Evolutionary conservation across 768 basidiomycete genomes (phyloP).

Genomic region (Trametes elegans): DNA sequence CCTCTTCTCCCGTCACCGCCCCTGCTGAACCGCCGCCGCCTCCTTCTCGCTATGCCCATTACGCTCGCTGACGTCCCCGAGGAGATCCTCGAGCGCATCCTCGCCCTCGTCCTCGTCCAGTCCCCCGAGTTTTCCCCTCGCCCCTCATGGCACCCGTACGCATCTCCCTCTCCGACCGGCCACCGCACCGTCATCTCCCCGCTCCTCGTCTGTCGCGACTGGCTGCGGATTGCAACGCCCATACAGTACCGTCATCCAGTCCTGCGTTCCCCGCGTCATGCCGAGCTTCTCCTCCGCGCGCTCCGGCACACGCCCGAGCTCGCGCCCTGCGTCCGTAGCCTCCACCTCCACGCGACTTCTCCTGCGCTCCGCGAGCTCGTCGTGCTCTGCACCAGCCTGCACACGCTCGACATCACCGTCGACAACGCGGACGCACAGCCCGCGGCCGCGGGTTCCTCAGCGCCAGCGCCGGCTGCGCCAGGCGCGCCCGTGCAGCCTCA

Average conservation of each 20-base stretch:
- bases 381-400: slow-evolving; percentile 25
- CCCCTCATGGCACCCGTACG: slow-evolving; percentile 22
- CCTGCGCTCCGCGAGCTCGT: slow-evolving; percentile 41
- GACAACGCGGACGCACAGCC: slow-evolving; percentile 21
- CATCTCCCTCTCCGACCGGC: neutral
- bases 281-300: slow-evolving; percentile 36
- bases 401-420: slow-evolving; percentile 41
- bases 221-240: slow-evolving; percentile 56
- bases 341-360: slow-evolving; percentile 44
- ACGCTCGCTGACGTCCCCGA: slow-evolving; percentile 37
- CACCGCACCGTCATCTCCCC: slow-evolving; percentile 35
- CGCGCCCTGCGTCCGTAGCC: slow-evolving; percentile 38
- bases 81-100: slow-evolving; percentile 48
- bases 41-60: slow-evolving; percentile 12
- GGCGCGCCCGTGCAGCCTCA: neutral
- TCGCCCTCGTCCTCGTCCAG: slow-evolving; percentile 32
- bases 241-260: slow-evolving; percentile 54
- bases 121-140: slow-evolving; percentile 22
- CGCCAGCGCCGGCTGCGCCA: neutral
- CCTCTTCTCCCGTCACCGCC: neutral
- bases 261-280: slow-evolving; percentile 40
- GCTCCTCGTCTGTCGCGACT: slow-evolving; percentile 49
- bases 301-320: slow-evolving; percentile 39
- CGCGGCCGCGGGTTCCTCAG: neutral
- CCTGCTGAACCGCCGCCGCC: too few species aligned